phyloP scores from a whole-genome alignment of 225 moss, liverwort and hornwort species.

The Antitrichia curtipendula region DNA sequence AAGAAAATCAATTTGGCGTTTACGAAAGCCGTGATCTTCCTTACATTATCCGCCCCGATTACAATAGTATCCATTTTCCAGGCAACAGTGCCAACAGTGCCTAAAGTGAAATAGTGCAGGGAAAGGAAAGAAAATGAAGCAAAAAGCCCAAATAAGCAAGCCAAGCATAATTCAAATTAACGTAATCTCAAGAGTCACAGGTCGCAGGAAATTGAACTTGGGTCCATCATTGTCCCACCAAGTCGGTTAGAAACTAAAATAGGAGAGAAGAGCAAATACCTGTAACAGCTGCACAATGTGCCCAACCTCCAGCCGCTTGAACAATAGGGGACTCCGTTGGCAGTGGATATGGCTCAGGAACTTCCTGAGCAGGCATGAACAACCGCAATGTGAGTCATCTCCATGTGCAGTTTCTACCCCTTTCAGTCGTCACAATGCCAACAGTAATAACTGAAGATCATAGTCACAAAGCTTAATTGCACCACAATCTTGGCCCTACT shows the following conservation, averaged over 20 bases:
- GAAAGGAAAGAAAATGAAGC: neutral
- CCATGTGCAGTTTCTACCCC: neutral
- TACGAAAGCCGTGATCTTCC: neutral
- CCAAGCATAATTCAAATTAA: neutral
- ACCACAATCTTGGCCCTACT: neutral
- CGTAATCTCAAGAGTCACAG: neutral
- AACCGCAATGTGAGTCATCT: neutral
- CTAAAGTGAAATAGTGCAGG: neutral
- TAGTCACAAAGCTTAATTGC: neutral
- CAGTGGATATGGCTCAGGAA: conserved; percentile 55
- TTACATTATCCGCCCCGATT: neutral
- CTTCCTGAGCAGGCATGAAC: conserved; percentile 43
- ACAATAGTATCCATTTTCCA: neutral
- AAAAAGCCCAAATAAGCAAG: neutral
- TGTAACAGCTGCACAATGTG: conserved; percentile 85
- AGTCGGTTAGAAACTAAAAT: neutral
- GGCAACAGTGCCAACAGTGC: neutral
- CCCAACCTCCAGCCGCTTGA: conserved; percentile 90
- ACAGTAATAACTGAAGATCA: neutral
- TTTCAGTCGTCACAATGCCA: neutral
- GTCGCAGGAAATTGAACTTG: neutral
- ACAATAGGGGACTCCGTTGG: conserved; percentile 44
- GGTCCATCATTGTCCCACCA: neutral
- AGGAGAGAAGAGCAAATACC: conserved; percentile 11
- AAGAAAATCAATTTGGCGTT: neutral